phyloP scores from a whole-genome alignment of 768 basidiomycete genomes.

The Xerocomellus dryophilus region DNA sequence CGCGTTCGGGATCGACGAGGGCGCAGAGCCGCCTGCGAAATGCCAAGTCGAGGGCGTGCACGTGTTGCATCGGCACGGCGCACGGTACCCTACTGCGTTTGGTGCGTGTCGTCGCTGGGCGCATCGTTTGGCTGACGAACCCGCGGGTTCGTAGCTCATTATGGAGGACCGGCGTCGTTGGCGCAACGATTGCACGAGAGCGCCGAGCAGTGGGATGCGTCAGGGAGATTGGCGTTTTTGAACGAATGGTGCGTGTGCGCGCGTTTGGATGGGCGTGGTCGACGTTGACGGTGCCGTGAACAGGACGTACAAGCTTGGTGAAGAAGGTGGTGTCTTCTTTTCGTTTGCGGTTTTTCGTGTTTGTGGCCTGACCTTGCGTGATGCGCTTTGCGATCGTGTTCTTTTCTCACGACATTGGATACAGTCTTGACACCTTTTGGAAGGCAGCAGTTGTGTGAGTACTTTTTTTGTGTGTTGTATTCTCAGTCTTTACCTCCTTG shows the following conservation, averaged over 20 bases:
- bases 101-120: slow-evolving; percentile 39
- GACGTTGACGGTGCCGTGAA: neutral
- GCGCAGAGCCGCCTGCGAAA: slow-evolving; percentile 63
- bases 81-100: slow-evolving; percentile 66
- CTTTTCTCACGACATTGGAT: too few species aligned
- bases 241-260: slow-evolving; percentile 64
- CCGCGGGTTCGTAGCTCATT: slow-evolving; percentile 42
- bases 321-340: slow-evolving; percentile 54
- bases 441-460: slow-evolving; percentile 76
- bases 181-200: slow-evolving; percentile 52
- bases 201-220: slow-evolving; percentile 59
- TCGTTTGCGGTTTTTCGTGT: neutral
- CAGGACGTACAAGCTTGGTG: slow-evolving; percentile 89
- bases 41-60: slow-evolving; percentile 75
- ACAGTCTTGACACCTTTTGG: slow-evolving; percentile 87
- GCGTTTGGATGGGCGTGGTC: slow-evolving; percentile 7
- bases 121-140: neutral
- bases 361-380: neutral
- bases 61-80: slow-evolving; percentile 80
- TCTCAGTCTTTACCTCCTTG: too few species aligned
- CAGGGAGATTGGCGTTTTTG: slow-evolving; percentile 68
- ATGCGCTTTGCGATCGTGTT: neutral
- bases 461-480: neutral
- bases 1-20: slow-evolving; percentile 71
- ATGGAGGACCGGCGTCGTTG: slow-evolving; percentile 61